Evolutionary conservation across 805 yeast genomes (phyloP).

Genomic region (Candida tammaniensis): DNA sequence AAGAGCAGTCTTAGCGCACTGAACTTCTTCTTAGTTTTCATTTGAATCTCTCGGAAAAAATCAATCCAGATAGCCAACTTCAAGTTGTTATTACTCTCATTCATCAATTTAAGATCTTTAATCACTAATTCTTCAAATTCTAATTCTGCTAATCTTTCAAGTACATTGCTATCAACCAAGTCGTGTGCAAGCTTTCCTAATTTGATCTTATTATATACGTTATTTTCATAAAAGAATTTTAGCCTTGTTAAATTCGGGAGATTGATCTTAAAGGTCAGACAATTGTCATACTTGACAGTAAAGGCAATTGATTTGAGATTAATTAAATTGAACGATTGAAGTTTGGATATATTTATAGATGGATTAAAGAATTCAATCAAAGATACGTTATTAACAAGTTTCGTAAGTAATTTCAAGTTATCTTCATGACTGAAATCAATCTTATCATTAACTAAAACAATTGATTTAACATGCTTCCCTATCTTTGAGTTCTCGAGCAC

Average conservation of each 20-base stretch:
- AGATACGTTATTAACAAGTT: not conserved
- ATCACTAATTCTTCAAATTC: conserved; percentile 15
- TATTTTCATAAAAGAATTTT: conserved; percentile 14
- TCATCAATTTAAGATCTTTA: conserved; percentile 16
- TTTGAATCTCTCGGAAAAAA: conserved; percentile 12
- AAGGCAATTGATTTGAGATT: not conserved
- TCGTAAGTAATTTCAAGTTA: not conserved
- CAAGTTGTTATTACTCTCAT: conserved; percentile 13
- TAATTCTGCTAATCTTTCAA: conserved; percentile 12
- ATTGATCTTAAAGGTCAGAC: not conserved
- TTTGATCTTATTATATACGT: conserved; percentile 1
- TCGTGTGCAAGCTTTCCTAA: conserved; percentile 11
- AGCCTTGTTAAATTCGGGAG: conserved; percentile 14
- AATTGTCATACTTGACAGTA: conserved; percentile 3
- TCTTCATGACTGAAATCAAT: conserved; percentile 2
- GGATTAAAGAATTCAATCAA: conserved; percentile 5
- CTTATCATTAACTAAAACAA: conserved; percentile 7
- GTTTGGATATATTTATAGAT: not conserved
- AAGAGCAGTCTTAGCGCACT: conserved; percentile 1
- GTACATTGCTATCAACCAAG: conserved; percentile 4
- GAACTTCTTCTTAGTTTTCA: not conserved
- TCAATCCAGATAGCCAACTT: conserved; percentile 20
- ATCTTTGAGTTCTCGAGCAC: conserved; percentile 12
- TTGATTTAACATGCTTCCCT: conserved; percentile 1
- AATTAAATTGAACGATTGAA: conserved; percentile 1